Percentiles rank a stretch among this genome's conserved stretches.
Evolutionary conservation across 345 rosid species (phyloP).

Genomic region (Anacardium occidentale): DNA sequence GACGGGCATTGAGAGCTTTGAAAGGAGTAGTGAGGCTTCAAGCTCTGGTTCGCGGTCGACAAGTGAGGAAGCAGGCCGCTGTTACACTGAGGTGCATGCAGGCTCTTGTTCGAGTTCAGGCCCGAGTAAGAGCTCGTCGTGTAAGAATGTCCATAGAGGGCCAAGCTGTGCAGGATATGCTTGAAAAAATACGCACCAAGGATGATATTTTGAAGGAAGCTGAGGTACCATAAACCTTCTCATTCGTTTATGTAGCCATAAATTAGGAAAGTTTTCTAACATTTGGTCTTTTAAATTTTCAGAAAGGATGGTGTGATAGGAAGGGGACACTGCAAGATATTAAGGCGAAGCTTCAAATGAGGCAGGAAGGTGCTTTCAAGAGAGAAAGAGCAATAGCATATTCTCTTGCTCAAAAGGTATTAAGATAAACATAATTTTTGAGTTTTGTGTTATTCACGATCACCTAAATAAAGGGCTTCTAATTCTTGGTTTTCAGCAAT

Average conservation of each 20-base stretch:
- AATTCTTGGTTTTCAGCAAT: conserved; percentile 45
- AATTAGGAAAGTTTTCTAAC: not conserved
- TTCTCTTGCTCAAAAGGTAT: conserved; percentile 88
- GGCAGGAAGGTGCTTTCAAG: conserved; percentile 89
- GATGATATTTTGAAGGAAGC: conserved; percentile 72
- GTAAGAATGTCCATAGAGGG: conserved; percentile 87
- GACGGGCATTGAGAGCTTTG: conserved; percentile 86
- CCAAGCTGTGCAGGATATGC: conserved; percentile 71
- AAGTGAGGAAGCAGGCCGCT: conserved; percentile 96
- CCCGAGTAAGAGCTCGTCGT: conserved; percentile 88
- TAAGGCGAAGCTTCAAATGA: conserved; percentile 69
- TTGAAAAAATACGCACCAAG: conserved; percentile 54
- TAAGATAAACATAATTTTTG: not conserved
- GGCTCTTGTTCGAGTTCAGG: conserved; percentile 92
- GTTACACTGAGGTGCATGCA: conserved; percentile 95
- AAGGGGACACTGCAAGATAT: conserved; percentile 79
- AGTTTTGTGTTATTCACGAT: conserved; percentile 9
- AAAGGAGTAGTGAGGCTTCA: conserved; percentile 93
- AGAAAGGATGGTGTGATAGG: conserved; percentile 97
- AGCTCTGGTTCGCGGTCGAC: conserved; percentile 88
- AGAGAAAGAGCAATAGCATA: conserved; percentile 94
- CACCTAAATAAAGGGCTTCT: not conserved
- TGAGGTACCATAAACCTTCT: conserved; percentile 46
- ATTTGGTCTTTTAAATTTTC: conserved; percentile 17
- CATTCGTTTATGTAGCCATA: not conserved